Evolutionary conservation across 208 protist genomes (phyloP).

Genomic region (Strigomonas culicis): DNA sequence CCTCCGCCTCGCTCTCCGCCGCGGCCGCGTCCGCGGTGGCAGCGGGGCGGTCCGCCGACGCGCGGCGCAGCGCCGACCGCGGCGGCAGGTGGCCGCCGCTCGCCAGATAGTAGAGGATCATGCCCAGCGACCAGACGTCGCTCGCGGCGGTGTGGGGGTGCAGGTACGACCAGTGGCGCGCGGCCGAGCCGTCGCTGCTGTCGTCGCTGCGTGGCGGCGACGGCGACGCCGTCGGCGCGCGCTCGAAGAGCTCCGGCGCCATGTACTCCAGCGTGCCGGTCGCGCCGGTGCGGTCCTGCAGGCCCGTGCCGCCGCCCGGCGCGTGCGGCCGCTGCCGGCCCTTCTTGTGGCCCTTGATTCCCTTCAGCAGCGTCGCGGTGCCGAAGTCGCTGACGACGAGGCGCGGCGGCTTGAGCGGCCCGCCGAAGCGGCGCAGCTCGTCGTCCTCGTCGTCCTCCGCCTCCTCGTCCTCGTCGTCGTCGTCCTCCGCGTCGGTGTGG

Average conservation of each 20-base stretch:
- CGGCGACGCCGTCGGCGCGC: constrained; percentile 14
- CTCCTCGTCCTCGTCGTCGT: neutral
- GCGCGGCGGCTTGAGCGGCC: constrained; percentile 36
- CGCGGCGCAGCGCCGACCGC: constrained; percentile 8
- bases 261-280: constrained; percentile 90
- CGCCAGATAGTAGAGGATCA: constrained; percentile 85
- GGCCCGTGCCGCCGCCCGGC: no score
- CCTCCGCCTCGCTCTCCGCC: neutral
- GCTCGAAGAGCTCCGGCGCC: constrained; percentile 86
- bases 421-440: neutral
- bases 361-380: constrained; percentile 63
- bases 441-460: neutral
- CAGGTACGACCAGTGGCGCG: constrained; percentile 49
- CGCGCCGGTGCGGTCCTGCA: constrained; percentile 68
- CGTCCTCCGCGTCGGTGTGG: neutral
- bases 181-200: constrained; percentile 31
- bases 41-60: neutral
- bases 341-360: constrained; percentile 16
- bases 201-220: neutral
- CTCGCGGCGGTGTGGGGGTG: constrained; percentile 64
- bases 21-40: no score
- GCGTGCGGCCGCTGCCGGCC: neutral
- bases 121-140: constrained; percentile 87
- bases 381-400: constrained; percentile 89
- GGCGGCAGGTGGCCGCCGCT: constrained; percentile 55